Evolutionary conservation across 768 basidiomycete genomes (phyloP), one percentile per base, ranked within the genome.

Genomic region (Podaxis sp.): DNA sequence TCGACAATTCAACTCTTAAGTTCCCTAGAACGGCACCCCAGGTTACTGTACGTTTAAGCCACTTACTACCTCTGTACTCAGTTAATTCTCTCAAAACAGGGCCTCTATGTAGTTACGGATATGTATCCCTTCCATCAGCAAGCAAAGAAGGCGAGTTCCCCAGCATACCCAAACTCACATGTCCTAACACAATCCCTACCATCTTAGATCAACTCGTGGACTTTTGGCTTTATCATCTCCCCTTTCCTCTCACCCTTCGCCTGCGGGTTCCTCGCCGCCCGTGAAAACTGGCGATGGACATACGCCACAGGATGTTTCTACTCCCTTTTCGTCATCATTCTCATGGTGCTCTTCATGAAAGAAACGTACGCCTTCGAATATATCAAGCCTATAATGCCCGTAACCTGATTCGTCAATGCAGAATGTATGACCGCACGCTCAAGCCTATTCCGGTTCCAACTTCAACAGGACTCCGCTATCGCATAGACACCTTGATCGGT

Each of bases 91-190:
- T 38, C 9, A 36, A 8, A 17, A 29, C 51, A 85, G 84, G 85
- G 85, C 50, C 75, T 87, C 0, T 88, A 83, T 67, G 73, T 85
- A 12, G 82, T 88, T 46, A 85, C 82, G 6, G 87, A 88, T 67
- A 72, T 89, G 64, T 89, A 80, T 68, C 87, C 87, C 1, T 89
- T 89, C 78, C 88, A 89, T 67, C 71, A 85, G 1, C 87, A 88
- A 73, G 86, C 86, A 17, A 79, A 85, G 36, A 87, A 85, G 82
- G 83, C 85, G 46, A 63, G 72, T 64, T 15, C 29, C 9, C 17
- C 12, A 8, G 53, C 36, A 63, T 27, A 8, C 38, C 46, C 12
- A 8, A 24, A 15, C 15, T 15, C 36, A 51, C 43, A 33, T 17
- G 6, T 6, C 53, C 3, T 25, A 17, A 22, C 43, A n/a, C 41